phyloP scores from a whole-genome alignment of 768 basidiomycete species.

The Tephrocybe sp. region DNA sequence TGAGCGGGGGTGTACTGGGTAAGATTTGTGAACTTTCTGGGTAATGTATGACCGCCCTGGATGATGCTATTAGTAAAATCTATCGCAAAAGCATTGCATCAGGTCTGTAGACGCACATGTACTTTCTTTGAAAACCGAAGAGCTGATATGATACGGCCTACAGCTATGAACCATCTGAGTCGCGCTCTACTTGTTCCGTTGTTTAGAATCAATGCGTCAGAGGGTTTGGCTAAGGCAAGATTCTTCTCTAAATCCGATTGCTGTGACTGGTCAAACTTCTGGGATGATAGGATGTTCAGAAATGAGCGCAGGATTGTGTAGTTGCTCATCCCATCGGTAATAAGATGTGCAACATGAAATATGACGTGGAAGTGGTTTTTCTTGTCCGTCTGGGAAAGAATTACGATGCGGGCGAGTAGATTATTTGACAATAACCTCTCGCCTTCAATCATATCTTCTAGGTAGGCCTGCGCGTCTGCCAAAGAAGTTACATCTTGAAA shows the following conservation, averaged over 20 bases:
- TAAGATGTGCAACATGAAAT: slow-evolving; percentile 42
- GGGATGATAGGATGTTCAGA: slow-evolving; percentile 35
- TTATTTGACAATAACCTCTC: slow-evolving; percentile 38
- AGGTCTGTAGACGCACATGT: slow-evolving; percentile 26
- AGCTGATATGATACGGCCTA: slow-evolving; percentile 33
- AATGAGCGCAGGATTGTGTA: slow-evolving; percentile 40
- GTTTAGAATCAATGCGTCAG: slow-evolving; percentile 33
- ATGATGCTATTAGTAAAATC: background rate
- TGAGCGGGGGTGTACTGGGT: slow-evolving; percentile 35
- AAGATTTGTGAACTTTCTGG: slow-evolving; percentile 33
- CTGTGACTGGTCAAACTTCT: slow-evolving; percentile 4
- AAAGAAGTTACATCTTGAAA: slow-evolving; percentile 29
- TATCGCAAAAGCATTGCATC: background rate
- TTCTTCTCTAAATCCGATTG: slow-evolving; percentile 32
- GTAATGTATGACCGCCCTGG: slow-evolving; percentile 59
- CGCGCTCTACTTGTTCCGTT: slow-evolving; percentile 29
- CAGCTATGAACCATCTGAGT: slow-evolving; percentile 44
- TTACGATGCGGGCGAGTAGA: slow-evolving; percentile 37
- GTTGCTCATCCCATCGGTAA: slow-evolving; percentile 48
- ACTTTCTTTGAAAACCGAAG: slow-evolving; percentile 27
- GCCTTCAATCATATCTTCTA: slow-evolving; percentile 28
- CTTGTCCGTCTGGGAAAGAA: slow-evolving; percentile 38
- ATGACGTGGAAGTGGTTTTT: slow-evolving; percentile 37
- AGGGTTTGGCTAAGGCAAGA: slow-evolving; percentile 37
- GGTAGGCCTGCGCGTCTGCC: slow-evolving; percentile 30